Evolutionary conservation across 192 early-diverging fungal species (phyloP), one percentile per base, ranked within the genome.

Genomic region (Phlyctochytrium planicorne): DNA sequence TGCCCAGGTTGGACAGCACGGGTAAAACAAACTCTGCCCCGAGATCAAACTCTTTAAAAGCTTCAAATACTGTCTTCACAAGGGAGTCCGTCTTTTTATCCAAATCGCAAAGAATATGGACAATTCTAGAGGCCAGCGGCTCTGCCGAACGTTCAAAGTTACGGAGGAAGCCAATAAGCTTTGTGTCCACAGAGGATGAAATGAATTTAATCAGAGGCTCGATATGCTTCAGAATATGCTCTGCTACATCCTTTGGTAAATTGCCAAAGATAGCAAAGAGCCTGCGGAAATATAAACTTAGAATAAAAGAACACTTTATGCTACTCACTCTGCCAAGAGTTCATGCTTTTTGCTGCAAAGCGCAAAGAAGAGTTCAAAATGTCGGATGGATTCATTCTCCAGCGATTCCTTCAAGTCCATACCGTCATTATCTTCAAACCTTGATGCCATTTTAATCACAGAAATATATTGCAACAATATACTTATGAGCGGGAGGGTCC

Each of bases 281-380:
- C 34, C 89, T 89, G 71, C 12, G 53, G n/a, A n/a, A n/a, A 52
- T 60, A 30, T 63, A 1, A 50, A 30, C 36, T 17, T 10, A 23
- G 24, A 31, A 30, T 55, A 12, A 30, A 53, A 56, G 52, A 52
- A 72, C 64, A 53, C 29, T 3, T 25, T 14, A 62, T n/a, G 24
- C 1, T n/a, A 72, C 71, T 79, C 78, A 91, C 90, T 80, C 74
- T 34, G 72, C 60, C 40, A 94, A 73, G n/a, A 94, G 63, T 24
- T 83, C 78, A 59, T 78, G 85, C 47, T 91, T 91, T 66, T 89
- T 90, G 50, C 82, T 83, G 65, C 90, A 90, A 10, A 93, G 71
- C 25, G 89, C 86, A 67, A 94, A 87, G 71, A 80, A 94, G 30
- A 94, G 70, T 62, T 94, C 92, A 34, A 92, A 61, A 60, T 84